These are phyloP conservation scores for Phytophthora sp. DNA, from an alignment of 352 stramenopile species.

Conservation along the genomic window DNA sequence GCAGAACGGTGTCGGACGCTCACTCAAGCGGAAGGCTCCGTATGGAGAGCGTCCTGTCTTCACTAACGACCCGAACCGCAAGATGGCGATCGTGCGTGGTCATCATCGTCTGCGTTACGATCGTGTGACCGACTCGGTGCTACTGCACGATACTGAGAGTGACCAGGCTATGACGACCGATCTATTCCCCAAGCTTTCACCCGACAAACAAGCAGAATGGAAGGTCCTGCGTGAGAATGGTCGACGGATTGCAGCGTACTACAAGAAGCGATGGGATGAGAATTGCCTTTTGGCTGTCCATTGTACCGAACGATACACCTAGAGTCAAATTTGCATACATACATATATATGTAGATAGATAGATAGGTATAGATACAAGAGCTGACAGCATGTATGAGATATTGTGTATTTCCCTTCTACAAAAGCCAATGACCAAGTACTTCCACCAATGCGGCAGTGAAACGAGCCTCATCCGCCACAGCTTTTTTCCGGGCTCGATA, in stretches of 20 bases:
- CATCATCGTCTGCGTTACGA: constrained; percentile 51
- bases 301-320: constrained; percentile 8
- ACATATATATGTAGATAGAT: no score
- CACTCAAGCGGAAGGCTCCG: constrained; percentile 45
- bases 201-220: constrained; percentile 30
- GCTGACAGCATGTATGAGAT: no score
- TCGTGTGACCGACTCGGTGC: constrained; percentile 42
- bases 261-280: constrained; percentile 50
- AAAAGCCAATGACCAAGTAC: constrained; percentile 43
- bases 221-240: constrained; percentile 34
- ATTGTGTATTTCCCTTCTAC: neutral
- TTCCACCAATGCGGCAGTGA: constrained; percentile 22
- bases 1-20: constrained; percentile 59
- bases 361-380: no score
- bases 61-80: constrained; percentile 59
- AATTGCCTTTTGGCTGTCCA: constrained; percentile 33
- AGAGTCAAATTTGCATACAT: no score
- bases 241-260: constrained; percentile 45
- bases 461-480: constrained; percentile 1
- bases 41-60: constrained; percentile 41
- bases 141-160: constrained; percentile 48
- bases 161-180: constrained; percentile 48
- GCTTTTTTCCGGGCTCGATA: constrained; percentile 46
- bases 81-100: constrained; percentile 50
- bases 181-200: constrained; percentile 38